A percentile compares a stretch with the other conserved stretches of the same genome.
Evolutionary conservation across 2,329 filamentous ascomycete species (phyloP).

Genomic region (Botrytis porri): DNA sequence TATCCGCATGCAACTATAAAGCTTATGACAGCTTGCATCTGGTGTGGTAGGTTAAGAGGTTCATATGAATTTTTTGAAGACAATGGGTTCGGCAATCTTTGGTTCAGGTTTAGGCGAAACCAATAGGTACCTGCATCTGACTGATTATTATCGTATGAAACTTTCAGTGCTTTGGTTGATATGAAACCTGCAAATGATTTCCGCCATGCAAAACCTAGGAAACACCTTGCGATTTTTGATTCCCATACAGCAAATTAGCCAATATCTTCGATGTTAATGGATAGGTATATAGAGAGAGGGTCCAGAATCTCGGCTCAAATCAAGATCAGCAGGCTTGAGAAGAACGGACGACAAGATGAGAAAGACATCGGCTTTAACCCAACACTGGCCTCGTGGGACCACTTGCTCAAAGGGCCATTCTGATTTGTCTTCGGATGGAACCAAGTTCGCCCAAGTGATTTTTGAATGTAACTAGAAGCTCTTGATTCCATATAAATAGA

Average conservation of each 20-base stretch:
- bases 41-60: neutral
- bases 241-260: neutral
- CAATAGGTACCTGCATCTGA: neutral
- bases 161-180: neutral
- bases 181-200: neutral
- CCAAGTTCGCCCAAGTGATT: neutral
- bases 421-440: neutral
- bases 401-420: neutral
- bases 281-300: neutral
- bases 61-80: neutral
- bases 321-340: neutral
- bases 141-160: neutral
- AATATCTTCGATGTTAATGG: neutral
- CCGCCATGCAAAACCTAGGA: neutral
- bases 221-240: neutral
- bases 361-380: neutral
- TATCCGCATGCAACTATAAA: neutral
- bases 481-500: neutral
- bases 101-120: neutral
- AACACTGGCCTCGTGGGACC: neutral
- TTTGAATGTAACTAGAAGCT: neutral
- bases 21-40: neutral
- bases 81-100: neutral
- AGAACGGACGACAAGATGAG: neutral
- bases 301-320: neutral